Evolutionary conservation across 2,329 filamentous ascomycete genomes (phyloP), one percentile per base, ranked within the genome.

Genomic region (Ophiostoma ulmi): DNA sequence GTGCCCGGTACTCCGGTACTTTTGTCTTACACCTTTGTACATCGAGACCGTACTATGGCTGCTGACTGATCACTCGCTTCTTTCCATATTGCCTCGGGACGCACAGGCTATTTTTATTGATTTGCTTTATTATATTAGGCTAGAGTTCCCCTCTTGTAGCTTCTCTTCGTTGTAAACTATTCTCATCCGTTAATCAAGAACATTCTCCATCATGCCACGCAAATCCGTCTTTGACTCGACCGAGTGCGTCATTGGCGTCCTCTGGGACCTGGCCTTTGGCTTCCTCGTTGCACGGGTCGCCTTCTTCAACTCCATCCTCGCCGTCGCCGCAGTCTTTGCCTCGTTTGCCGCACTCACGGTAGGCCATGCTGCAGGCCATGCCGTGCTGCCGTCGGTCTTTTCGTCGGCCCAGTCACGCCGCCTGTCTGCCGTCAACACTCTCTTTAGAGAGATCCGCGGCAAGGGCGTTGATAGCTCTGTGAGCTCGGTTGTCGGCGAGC

Each of bases 251-350:
- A 76, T 81, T 69, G 78, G 80, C 55, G 68, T 80, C 68, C 75
- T 81, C 70, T 81, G 79, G 79, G 77, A 80, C 73, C 73, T 80
- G 22, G 77, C 78, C 58, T 75, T 81, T 14, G 75, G 76, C 48
- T 75, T 79, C 70, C 80, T 79, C 75, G 71, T 72, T 67, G 41
- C 69, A 20, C 73, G 73, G 41, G 41, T 74, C n/a, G 71, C 73
- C 39, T 67, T 73, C 17, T 44, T 70, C 58, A 73, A 74, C 35
- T 70, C 71, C 39, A 35, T 10, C 10, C n/a, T 71, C 74, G 79
- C 73, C 52, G 79, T 68, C 75, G 77, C 68, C 74, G 76, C 76
- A 68, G 80, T 81, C 71, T 77, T 78, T 68, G 20, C 72, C 36
- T 74, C 63, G 13, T 65, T 65, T 65, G 63, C 63, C 17, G 63